phyloP scores from a whole-genome alignment of 176 grass and related monocot species.

The Urochloa ruziziensis region DNA sequence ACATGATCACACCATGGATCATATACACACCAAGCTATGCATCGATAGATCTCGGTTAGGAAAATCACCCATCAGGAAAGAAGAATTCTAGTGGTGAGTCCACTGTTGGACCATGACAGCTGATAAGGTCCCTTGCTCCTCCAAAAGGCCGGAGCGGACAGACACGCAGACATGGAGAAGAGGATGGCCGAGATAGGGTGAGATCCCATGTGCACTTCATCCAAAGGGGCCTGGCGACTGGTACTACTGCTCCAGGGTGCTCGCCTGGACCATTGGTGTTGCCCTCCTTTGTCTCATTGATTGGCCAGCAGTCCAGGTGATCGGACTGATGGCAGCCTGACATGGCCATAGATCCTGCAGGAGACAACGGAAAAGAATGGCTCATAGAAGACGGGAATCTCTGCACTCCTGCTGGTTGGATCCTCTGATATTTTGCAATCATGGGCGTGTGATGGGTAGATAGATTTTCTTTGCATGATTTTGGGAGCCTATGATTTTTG shows the following conservation, averaged over 20 bases:
- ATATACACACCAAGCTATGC: background rate
- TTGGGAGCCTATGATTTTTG: constrained; percentile 1
- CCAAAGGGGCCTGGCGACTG: background rate
- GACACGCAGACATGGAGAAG: background rate
- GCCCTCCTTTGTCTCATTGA: constrained; percentile 9
- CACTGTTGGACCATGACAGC: constrained; percentile 26
- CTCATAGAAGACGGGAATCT: constrained; percentile 27
- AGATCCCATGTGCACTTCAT: constrained; percentile 32
- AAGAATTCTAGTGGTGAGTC: constrained; percentile 15
- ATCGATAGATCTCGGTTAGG: background rate
- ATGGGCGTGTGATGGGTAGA: background rate
- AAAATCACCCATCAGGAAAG: constrained; percentile 9
- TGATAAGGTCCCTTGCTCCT: constrained; percentile 8
- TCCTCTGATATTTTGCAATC: constrained; percentile 1
- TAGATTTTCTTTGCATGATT: constrained; percentile 23
- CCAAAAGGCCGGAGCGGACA: constrained; percentile 11
- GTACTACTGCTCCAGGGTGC: constrained; percentile 6
- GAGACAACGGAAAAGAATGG: constrained; percentile 29
- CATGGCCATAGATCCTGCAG: constrained; percentile 13
- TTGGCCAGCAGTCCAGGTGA: background rate
- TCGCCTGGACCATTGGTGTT: constrained; percentile 11
- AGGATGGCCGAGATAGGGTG: background rate
- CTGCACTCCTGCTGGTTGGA: background rate
- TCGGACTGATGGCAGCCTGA: background rate
- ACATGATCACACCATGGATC: constrained; percentile 4